These are phyloP conservation scores for Parietaria judaica DNA, from an alignment of 306 rosid species.

Conservation along the genomic window DNA sequence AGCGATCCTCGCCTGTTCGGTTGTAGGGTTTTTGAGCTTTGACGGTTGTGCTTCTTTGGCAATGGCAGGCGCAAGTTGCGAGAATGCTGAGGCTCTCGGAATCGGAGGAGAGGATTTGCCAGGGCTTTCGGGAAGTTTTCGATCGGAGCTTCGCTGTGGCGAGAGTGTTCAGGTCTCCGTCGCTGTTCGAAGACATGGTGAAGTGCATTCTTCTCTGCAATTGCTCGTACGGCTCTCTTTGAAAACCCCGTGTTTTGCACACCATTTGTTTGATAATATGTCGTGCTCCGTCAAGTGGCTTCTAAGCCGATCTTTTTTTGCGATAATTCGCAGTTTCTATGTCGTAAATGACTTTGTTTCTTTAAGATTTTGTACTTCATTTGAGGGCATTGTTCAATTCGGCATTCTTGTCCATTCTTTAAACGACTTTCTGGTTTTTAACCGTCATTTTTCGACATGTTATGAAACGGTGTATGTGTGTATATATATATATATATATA, in stretches of 20 bases:
- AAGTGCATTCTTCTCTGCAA: slow-evolving; percentile 50
- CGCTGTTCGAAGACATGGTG: slow-evolving; percentile 52
- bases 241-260: no score
- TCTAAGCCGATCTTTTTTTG: neutral
- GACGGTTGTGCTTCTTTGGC: neutral
- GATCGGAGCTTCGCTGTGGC: slow-evolving; percentile 19
- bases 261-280: neutral
- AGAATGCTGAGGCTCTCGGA: slow-evolving; percentile 46
- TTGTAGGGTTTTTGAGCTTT: neutral
- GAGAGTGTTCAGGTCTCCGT: slow-evolving; percentile 44
- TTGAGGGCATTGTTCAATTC: no score
- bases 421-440: no score
- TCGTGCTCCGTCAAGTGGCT: neutral
- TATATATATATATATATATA: no score
- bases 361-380: no score
- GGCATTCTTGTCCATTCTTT: no score
- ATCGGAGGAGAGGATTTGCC: slow-evolving; percentile 16
- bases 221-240: slow-evolving; percentile 25
- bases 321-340: no score
- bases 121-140: slow-evolving; percentile 3
- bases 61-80: slow-evolving; percentile 23
- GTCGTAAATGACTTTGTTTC: no score
- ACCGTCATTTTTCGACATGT: no score
- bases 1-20: neutral
- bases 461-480: no score